phyloP scores from a whole-genome alignment of 139 green algal species.

The Closterium sp. region DNA sequence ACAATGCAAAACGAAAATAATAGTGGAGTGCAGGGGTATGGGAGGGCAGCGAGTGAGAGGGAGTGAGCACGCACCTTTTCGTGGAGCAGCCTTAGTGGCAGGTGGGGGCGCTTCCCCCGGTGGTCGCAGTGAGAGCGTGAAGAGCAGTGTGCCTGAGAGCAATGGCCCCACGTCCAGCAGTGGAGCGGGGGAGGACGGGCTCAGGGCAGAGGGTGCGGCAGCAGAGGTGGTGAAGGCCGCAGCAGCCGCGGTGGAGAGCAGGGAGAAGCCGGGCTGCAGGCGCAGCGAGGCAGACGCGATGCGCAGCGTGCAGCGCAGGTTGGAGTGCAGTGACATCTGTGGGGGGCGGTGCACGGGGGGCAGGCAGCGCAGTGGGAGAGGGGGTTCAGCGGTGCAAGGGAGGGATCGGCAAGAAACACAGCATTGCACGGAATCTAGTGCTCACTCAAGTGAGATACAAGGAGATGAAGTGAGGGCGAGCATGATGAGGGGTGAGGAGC shows the following conservation, averaged over 20 bases:
- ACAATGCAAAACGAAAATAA: too few relatives aligned
- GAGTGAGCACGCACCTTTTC: background rate
- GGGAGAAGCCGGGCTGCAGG: constrained; percentile 1
- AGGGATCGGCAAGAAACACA: too few relatives aligned
- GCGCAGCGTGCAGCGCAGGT: background rate
- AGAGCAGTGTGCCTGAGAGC: background rate
- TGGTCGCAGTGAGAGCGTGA: background rate
- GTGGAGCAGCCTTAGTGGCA: background rate
- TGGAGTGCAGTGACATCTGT: background rate
- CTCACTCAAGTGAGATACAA: too few relatives aligned
- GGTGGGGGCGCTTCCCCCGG: background rate
- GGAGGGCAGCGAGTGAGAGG: background rate
- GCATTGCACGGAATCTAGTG: too few relatives aligned
- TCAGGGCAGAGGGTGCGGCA: background rate
- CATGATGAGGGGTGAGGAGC: background rate
- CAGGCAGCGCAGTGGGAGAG: background rate
- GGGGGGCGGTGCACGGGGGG: too few relatives aligned
- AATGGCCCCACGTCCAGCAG: background rate
- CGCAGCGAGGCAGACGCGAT: background rate
- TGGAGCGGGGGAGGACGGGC: background rate
- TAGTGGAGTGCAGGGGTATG: too few relatives aligned
- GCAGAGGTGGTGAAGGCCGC: background rate
- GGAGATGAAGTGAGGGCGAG: background rate
- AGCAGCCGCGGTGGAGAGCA: background rate
- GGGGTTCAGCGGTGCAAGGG: background rate